Conservation (phyloP, 306 rosid genomes). For the Malus sylvestris region DNA sequence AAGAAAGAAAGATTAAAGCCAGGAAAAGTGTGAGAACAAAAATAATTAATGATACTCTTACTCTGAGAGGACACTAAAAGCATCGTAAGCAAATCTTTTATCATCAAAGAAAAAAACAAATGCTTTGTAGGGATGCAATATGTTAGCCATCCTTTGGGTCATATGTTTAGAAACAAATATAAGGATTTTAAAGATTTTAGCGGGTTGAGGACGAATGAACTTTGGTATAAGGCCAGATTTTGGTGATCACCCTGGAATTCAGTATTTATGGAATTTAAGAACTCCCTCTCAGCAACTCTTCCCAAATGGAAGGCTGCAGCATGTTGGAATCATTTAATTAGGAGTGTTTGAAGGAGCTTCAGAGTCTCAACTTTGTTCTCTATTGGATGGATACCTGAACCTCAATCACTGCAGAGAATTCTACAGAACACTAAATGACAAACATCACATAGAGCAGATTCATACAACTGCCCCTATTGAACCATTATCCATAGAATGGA, state of each 20-base stretch:
- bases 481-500: background rate
- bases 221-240: background rate
- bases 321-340: background rate
- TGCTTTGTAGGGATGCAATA: background rate
- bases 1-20: background rate
- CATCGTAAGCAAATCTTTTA: background rate
- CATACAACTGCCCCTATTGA: background rate
- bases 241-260: background rate
- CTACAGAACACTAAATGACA: background rate
- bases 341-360: background rate
- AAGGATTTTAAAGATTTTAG: background rate
- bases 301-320: background rate
- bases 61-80: background rate
- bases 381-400: background rate
- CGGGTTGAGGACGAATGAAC: background rate
- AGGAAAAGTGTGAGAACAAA: background rate
- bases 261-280: background rate
- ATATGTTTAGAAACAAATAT: background rate
- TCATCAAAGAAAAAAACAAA: background rate
- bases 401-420: background rate
- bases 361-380: background rate
- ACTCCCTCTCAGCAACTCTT: background rate
- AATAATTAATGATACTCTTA: background rate
- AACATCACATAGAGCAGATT: conserved; percentile 11
- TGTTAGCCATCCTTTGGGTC: background rate